Evolutionary conservation across 805 yeast species (phyloP), one percentile per base, ranked within the genome.

Genomic region (Suhomyces kilbournensis): DNA sequence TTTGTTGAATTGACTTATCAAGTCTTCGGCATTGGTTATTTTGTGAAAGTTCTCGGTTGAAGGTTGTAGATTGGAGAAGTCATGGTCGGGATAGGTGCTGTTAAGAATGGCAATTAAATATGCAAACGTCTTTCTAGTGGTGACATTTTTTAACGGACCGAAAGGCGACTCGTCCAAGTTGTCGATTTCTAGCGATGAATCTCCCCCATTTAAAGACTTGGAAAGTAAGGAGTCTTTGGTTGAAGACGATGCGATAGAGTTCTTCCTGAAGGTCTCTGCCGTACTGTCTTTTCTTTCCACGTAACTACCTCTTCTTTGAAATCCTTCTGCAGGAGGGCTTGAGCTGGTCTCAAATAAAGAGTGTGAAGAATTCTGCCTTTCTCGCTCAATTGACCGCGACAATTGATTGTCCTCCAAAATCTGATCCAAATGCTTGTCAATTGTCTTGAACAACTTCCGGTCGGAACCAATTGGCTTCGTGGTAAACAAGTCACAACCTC

Each of bases 71-170:
- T 86, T 80, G 10, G 96, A 81, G 62, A 93, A 94, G 65, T 94
- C 99, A 63, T 94, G 97, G 67, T 94, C 99, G 0, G 99, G 98
- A 65, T 89, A 93, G 4, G 96, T 86, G 7, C 96, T 88, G 67
- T 94, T 94, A 49, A 94, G 76, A 34, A 92, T 91, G 1, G 96
- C 94, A 53, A 94, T 89, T 46, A 94, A 74, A 64, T 92, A 89
- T 0, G 97, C 94, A 74, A 93, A 94, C 1, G 92, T 85, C 68
- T 90, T 86, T 57, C 97, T 80, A 44, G 96, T 87, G 1, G 94
- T 84, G n/a, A 86, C 82, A 60, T 86, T 86, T 62, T 86, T 88
- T 32, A 94, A 76, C 0, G 97, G 96, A 0, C 99, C 99, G 72
- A 94, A 94, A 0, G 98, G 98, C 2, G 90, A 68, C 46, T 70